Evolutionary conservation across 768 basidiomycete species (phyloP), one percentile per base, ranked within the genome.

Genomic region (Tulasnella sp.): DNA sequence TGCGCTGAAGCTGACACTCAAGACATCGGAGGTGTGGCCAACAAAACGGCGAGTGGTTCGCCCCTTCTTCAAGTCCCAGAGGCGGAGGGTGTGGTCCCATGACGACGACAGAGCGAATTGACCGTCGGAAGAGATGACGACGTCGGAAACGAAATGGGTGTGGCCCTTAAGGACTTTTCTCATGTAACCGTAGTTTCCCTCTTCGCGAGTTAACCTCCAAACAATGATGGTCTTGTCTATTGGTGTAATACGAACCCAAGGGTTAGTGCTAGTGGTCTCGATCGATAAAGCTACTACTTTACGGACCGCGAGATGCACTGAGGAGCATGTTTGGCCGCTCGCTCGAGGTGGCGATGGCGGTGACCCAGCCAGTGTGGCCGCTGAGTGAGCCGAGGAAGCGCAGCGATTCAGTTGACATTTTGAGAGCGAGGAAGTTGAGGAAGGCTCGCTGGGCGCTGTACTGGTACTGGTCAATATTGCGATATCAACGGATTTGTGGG

Each of bases 271-370:
- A 58, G 2, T 22, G 19, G n/a, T 69, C 36, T 40, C 2, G n/a
- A 69, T 36, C 34, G 9, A 25, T 2, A 72, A 42, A 17, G 38
- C 38, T n/a, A 8, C 39, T 72, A 22, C 3, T 11, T 42, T 58
- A 58, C 54, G 3, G 88, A 97, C 96, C 96, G 86, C 97, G 90
- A 79, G 97, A 99, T 80, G 96, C 95, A 80, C 96, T 97, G 84
- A 99, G 86, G 85, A 99, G 96, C 92, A 97, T 94, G 84, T 99
- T 96, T 68, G 96, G 97, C 87, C 97, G 99, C 88, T 99, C 97
- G 79, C 93, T 94, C 78, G 93, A 94, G 81, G 97, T 97, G 76
- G 97, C 97, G 82, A 99, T 94, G 82, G 97, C 96, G 80, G 97
- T 99, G 82, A 99, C 93, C 94, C 94, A 97, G 86, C 94, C 94